phyloP scores from a whole-genome alignment of 1,139 yeast genomes.

The Suhomyces panamericanus region DNA sequence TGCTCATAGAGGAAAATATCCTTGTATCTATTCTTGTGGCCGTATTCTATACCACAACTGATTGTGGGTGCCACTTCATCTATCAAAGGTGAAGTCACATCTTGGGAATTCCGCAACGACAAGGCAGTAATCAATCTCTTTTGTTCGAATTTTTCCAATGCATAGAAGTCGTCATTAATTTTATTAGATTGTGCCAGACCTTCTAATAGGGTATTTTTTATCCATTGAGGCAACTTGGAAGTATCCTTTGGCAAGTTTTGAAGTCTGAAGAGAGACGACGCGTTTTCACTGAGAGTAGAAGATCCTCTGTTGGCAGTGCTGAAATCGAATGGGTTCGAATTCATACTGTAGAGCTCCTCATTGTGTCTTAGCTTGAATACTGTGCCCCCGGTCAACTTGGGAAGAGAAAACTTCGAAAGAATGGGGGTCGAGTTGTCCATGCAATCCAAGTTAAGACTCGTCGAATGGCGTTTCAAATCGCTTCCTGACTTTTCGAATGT shows the following conservation, averaged over 20 bases:
- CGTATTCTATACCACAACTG: conserved; percentile 66
- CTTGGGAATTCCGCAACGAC: conserved; percentile 17
- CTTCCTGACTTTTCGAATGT: conserved; percentile 2
- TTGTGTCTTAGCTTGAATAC: conserved; percentile 41
- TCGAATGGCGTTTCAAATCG: conserved; percentile 10
- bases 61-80: conserved; percentile 27
- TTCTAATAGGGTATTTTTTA: conserved; percentile 25
- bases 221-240: conserved; percentile 35
- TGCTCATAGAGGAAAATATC: conserved; percentile 84
- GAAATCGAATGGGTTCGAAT: conserved; percentile 23
- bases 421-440: conserved; percentile 27
- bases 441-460: conserved; percentile 9
- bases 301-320: conserved; percentile 12
- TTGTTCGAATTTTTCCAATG: conserved; percentile 34
- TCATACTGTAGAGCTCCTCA: conserved; percentile 32
- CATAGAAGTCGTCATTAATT: conserved; percentile 28
- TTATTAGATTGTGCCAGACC: conserved; percentile 25
- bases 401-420: conserved; percentile 31
- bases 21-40: conserved; percentile 74
- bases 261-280: conserved; percentile 19
- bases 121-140: conserved; percentile 34
- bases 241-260: conserved; percentile 17
- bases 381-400: conserved; percentile 19
- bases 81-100: conserved; percentile 9
- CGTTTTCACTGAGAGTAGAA: conserved; percentile 15